phyloP scores from a whole-genome alignment of 768 basidiomycete genomes.

The Strobilomyces echinocephalus region DNA sequence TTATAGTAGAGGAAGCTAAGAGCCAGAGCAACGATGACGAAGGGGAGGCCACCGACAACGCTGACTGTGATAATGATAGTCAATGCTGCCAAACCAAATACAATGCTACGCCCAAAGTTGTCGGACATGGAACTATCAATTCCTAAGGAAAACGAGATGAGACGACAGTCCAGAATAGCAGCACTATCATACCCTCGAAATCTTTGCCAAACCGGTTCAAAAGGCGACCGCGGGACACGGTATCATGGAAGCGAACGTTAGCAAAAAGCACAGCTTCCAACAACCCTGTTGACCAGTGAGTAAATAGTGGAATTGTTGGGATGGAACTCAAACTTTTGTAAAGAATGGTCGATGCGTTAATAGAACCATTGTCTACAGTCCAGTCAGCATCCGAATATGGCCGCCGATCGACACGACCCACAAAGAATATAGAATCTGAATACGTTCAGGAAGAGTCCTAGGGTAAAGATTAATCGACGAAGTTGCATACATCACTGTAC shows the following conservation, averaged over 20 bases:
- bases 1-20: conserved; percentile 67
- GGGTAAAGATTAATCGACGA: conserved; percentile 13
- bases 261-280: conserved; percentile 82
- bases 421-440: conserved; percentile 70
- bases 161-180: neutral
- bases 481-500: neutral
- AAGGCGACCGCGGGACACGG: conserved; percentile 77
- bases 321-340: conserved; percentile 52
- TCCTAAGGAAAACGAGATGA: conserved; percentile 38
- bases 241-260: conserved; percentile 90
- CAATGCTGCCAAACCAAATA: conserved; percentile 61
- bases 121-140: conserved; percentile 82
- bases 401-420: conserved; percentile 29
- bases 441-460: conserved; percentile 55
- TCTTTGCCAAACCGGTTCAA: conserved; percentile 88
- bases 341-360: conserved; percentile 71
- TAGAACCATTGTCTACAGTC: conserved; percentile 61
- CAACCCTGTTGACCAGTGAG: conserved; percentile 37
- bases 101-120: conserved; percentile 76
- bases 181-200: conserved; percentile 54
- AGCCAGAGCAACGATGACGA: conserved; percentile 54
- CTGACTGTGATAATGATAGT: conserved; percentile 75
- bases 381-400: conserved; percentile 3
- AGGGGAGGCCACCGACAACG: conserved; percentile 72
- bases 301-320: neutral